A percentile compares a stretch with the other conserved stretches of the same genome.
These are phyloP conservation scores for Collybia sordida DNA, from an alignment of 768 basidiomycete species.

Conservation along the genomic window DNA sequence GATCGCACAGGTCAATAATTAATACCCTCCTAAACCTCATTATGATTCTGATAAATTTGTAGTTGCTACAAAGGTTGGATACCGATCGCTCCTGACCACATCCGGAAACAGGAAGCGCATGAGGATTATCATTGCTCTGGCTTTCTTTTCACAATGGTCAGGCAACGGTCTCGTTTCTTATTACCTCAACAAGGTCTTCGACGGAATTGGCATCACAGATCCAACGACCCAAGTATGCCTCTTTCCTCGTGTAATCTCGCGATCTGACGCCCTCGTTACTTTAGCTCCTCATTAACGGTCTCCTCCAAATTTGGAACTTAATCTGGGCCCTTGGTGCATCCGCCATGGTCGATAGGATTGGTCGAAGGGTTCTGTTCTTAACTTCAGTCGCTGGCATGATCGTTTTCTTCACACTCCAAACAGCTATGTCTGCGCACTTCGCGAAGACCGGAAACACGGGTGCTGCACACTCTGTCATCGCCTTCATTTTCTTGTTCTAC, in stretches of 20 bases:
- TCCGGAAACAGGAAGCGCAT: conserved; percentile 76
- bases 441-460: conserved; percentile 34
- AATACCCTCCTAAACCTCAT: neutral
- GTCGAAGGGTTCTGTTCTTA: conserved; percentile 73
- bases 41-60: conserved; percentile 8
- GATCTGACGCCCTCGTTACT: conserved; percentile 5
- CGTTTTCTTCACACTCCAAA: conserved; percentile 68
- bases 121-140: conserved; percentile 72
- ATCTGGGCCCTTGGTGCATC: conserved; percentile 58
- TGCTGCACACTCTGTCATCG: conserved; percentile 73
- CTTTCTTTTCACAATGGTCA: conserved; percentile 86
- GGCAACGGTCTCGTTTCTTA: conserved; percentile 84
- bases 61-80: conserved; percentile 61
- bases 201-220: conserved; percentile 63
- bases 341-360: conserved; percentile 60
- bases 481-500: conserved; percentile 84
- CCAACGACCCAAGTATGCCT: conserved; percentile 43
- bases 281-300: conserved; percentile 83
- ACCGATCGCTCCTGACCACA: conserved; percentile 65
- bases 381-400: conserved; percentile 58
- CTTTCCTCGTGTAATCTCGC: conserved; percentile 3
- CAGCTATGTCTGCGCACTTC: conserved; percentile 61
- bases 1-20: conserved; percentile 45
- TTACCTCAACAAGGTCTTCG: conserved; percentile 76
- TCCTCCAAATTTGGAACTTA: conserved; percentile 84